A percentile compares a stretch with the other conserved stretches of the same genome.
phyloP scores from a whole-genome alignment of 495 filamentous ascomycete genomes.

The Lasiosphaeria miniovina region DNA sequence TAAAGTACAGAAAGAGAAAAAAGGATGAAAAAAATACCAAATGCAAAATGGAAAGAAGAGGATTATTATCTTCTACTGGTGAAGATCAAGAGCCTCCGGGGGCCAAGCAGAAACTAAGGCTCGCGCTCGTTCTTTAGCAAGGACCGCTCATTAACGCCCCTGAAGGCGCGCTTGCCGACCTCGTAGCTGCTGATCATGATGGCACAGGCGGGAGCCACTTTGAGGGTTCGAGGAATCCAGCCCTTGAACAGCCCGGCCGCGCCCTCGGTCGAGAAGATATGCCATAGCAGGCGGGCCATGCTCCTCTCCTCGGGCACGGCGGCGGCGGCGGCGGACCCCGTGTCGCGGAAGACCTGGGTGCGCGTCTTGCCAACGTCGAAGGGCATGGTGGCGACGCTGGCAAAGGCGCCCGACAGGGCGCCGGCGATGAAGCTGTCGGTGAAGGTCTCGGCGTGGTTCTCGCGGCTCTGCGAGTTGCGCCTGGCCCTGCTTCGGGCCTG shows the following conservation, averaged over 20 bases:
- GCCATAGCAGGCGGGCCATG: constrained; percentile 77
- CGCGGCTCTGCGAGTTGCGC: constrained; percentile 45
- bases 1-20: neutral
- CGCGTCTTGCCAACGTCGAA: constrained; percentile 98
- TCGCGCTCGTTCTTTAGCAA: constrained; percentile 17
- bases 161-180: constrained; percentile 85
- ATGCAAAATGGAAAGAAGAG: neutral
- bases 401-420: constrained; percentile 74
- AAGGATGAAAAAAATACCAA: neutral
- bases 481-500: constrained; percentile 23
- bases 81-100: neutral
- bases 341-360: constrained; percentile 71
- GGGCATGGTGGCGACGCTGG: constrained; percentile 87
- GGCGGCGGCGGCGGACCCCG: constrained; percentile 28
- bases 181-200: constrained; percentile 99
- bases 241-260: constrained; percentile 78
- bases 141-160: constrained; percentile 69
- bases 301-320: constrained; percentile 63
- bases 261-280: constrained; percentile 86
- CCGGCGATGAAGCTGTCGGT: constrained; percentile 86
- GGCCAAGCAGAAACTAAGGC: neutral
- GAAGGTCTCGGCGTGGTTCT: constrained; percentile 69
- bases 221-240: constrained; percentile 85
- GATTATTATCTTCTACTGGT: neutral
- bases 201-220: constrained; percentile 95